phyloP scores from a whole-genome alignment of 2,329 filamentous ascomycete species.

The Aspergillus pseudotamarii region DNA sequence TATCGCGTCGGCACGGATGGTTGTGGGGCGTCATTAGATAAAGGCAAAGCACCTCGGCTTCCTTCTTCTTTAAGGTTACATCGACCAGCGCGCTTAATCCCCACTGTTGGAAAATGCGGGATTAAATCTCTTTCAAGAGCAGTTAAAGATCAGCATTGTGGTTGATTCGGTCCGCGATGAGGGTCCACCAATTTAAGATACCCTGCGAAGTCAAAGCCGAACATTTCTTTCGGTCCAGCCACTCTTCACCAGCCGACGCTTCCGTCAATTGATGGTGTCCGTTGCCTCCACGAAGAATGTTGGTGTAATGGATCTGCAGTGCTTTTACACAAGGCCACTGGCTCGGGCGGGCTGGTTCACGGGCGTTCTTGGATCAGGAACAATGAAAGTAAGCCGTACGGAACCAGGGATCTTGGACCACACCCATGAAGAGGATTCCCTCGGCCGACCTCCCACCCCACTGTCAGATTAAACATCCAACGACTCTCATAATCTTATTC shows the following conservation, averaged over 20 bases:
- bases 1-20: background rate
- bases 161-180: background rate
- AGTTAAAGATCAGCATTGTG: background rate
- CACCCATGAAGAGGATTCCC: background rate
- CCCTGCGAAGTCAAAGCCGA: background rate
- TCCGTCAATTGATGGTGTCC: background rate
- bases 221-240: background rate
- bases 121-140: background rate
- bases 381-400: background rate
- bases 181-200: background rate
- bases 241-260: background rate
- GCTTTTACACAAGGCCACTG: background rate
- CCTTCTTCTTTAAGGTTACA: constrained; percentile 1
- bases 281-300: background rate
- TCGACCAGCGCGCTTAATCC: constrained; percentile 2
- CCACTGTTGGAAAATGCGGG: background rate
- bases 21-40: background rate
- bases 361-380: background rate
- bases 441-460: background rate
- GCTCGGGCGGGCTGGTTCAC: background rate
- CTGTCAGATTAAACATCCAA: background rate
- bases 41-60: background rate
- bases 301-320: background rate
- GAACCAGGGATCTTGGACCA: background rate
- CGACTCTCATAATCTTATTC: background rate